These are phyloP conservation scores for Uncinocarpus reesii DNA, from an alignment of 2,329 filamentous ascomycete genomes.

Conservation along the genomic window DNA sequence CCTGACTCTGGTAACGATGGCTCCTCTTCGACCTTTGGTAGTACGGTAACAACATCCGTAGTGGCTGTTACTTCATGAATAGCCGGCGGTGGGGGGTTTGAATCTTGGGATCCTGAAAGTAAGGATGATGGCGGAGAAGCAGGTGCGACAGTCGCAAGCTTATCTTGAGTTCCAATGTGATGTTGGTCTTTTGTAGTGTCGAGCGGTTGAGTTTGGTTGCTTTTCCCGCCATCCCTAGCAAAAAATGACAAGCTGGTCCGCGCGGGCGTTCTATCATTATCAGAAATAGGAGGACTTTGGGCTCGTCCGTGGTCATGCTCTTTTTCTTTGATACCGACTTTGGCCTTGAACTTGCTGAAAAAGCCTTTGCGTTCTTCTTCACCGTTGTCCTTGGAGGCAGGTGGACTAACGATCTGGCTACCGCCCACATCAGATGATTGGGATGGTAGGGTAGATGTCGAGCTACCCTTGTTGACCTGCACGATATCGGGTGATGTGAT, in stretches of 20 bases:
- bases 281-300: constrained; percentile 40
- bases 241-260: constrained; percentile 31
- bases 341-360: constrained; percentile 56
- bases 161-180: constrained; percentile 20
- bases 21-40: constrained; percentile 11
- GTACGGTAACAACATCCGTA: constrained; percentile 5
- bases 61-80: constrained; percentile 27
- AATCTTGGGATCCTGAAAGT: constrained; percentile 21
- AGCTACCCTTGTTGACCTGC: constrained; percentile 30
- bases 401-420: constrained; percentile 18
- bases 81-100: constrained; percentile 25
- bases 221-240: constrained; percentile 14
- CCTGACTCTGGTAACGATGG: not conserved
- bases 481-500: constrained; percentile 38
- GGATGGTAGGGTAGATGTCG: constrained; percentile 22
- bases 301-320: constrained; percentile 45
- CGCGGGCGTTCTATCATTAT: constrained; percentile 27
- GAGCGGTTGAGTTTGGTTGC: constrained; percentile 16
- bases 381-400: constrained; percentile 20
- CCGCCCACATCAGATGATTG: constrained; percentile 33
- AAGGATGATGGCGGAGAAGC: constrained; percentile 5
- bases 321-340: constrained; percentile 49
- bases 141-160: constrained; percentile 7
- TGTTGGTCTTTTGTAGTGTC: constrained; percentile 21
- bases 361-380: constrained; percentile 50